Evolutionary conservation across 352 stramenopile species (phyloP).

Genomic region (Thalassiosira gravida): DNA sequence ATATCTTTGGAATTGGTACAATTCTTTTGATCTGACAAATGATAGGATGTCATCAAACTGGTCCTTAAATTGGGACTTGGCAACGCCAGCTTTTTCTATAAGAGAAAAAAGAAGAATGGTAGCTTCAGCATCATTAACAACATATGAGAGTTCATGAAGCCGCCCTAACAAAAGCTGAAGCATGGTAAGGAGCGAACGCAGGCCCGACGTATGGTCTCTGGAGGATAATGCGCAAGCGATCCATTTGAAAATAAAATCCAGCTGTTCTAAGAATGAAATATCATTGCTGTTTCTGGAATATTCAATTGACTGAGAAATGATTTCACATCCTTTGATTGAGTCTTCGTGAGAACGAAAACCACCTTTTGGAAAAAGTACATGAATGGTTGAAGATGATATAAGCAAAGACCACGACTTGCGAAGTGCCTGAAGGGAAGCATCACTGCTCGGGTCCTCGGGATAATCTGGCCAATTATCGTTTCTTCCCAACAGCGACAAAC

Average conservation of each 20-base stretch:
- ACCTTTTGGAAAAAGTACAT: conserved; percentile 72
- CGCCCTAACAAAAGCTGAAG: conserved; percentile 56
- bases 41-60: conserved; percentile 69
- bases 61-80: conserved; percentile 80
- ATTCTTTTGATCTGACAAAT: conserved; percentile 55
- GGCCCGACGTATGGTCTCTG: conserved; percentile 77
- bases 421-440: conserved; percentile 47
- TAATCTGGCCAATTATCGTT: conserved; percentile 77
- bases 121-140: conserved; percentile 67
- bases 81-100: conserved; percentile 75
- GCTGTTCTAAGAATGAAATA: conserved; percentile 64
- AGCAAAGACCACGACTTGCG: conserved; percentile 76
- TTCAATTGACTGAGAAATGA: conserved; percentile 69
- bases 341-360: conserved; percentile 83
- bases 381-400: conserved; percentile 49
- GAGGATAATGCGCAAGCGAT: conserved; percentile 67
- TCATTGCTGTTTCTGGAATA: conserved; percentile 55
- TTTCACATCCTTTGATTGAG: conserved; percentile 68
- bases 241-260: conserved; percentile 85
- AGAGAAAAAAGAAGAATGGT: conserved; percentile 73
- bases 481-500: conserved; percentile 44
- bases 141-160: conserved; percentile 69
- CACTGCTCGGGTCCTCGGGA: conserved; percentile 72
- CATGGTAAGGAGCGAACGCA: conserved; percentile 71
- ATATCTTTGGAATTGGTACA: conserved; percentile 66